Evolutionary conservation across 2,329 filamentous ascomycete species (phyloP), one percentile per base, ranked within the genome.

Genomic region (Fusarium coicis): DNA sequence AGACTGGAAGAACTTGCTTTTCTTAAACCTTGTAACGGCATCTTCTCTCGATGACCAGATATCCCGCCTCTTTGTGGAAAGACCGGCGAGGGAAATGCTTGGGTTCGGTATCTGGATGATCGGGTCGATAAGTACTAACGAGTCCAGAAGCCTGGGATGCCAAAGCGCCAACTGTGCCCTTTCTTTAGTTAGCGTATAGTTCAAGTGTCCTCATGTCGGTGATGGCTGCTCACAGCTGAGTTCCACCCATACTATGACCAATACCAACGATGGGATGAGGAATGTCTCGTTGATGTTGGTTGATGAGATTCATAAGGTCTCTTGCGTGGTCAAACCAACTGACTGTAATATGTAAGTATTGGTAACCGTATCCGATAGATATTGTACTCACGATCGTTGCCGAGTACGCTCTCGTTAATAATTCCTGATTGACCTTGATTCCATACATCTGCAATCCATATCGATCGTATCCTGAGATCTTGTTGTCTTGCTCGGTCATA

Each of bases 291-390:
- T 63, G 59, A 10, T 63, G 23, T 14, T 47, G 40, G 32, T 63
- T 63, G n/a, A 63, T 63, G 11, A 63, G 34, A 23, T 59, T 14
- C 42, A 63, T 63, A 1, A 63, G 5, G 3, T 63, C 52, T 16
- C 59, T 47, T 10, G 52, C 10, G 21, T 63, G 59, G 14, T 63
- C 59, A 10, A 44, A 58, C 40, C 52, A 63, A 4, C 59, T 63
- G 14, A 43, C 59, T 62, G 23, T 11, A 0, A 3, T 8, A 4
- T 36, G 12, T 62, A 5, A 62, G 18, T 11, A 4, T 9, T 14
- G 9, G 1, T 0, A 14, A 2, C 2, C 3, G 5, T 9, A 3
- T 3, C 14, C 2, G 4, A 6, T 9, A 1, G 2, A 4, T 1
- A 6, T 11, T 16, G 0, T 26, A 32, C 59, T 47, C 8, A 63